A percentile compares a stretch with the other conserved stretches of the same genome.
Conservation (phyloP, 1,284 basidiomycete species). For the Blastosporella zonata region DNA sequence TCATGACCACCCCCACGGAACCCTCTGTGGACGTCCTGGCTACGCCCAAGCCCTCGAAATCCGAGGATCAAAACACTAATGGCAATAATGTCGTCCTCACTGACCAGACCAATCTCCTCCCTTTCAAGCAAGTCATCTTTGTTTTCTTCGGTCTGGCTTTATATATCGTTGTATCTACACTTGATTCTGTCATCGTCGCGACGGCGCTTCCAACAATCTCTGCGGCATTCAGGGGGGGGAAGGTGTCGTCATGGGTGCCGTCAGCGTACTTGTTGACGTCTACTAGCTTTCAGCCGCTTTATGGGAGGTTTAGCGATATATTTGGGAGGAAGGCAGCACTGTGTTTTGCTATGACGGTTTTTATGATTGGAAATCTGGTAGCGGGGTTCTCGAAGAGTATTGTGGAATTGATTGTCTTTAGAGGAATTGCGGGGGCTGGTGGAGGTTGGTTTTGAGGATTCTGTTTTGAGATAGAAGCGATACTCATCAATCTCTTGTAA, state of each 20-base stretch:
- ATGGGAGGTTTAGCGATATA: conserved; percentile 73
- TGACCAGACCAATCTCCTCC: conserved; percentile 78
- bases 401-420: conserved; percentile 70
- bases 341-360: conserved; percentile 55
- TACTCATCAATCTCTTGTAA: not conserved
- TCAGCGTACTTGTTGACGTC: conserved; percentile 63
- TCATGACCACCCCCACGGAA: not conserved
- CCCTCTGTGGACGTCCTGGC: not conserved
- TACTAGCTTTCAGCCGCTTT: conserved; percentile 62
- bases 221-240: conserved; percentile 63
- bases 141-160: conserved; percentile 62
- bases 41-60: not conserved
- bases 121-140: conserved; percentile 60
- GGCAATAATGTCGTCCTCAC: conserved; percentile 37
- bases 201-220: conserved; percentile 71
- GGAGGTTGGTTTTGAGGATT: conserved; percentile 48
- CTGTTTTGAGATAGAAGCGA: not conserved
- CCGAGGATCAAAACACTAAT: not conserved
- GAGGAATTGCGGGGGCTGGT: conserved; percentile 65
- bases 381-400: conserved; percentile 63
- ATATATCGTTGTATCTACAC: conserved; percentile 52
- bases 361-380: conserved; percentile 59
- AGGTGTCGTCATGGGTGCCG: conserved; percentile 69
- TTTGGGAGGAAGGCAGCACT: conserved; percentile 73
- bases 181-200: conserved; percentile 67